phyloP scores from a whole-genome alignment of 2,329 filamentous ascomycete species.

The Parastagonospora avenae region DNA sequence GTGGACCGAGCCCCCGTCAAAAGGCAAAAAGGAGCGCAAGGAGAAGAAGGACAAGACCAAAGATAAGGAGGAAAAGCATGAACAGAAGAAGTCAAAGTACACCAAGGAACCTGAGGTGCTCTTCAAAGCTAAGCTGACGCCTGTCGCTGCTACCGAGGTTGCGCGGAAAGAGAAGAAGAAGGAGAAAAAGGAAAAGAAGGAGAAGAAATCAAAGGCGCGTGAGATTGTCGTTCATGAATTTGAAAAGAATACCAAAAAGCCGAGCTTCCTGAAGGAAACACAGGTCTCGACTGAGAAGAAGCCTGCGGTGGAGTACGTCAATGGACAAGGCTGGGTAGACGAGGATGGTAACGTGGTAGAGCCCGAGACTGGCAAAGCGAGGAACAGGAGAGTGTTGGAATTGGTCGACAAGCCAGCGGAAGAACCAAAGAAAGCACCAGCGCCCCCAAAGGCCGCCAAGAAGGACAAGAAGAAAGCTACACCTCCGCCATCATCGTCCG shows the following conservation, averaged over 20 bases:
- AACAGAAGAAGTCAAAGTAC: conserved; percentile 73
- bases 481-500: conserved; percentile 31
- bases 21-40: conserved; percentile 54
- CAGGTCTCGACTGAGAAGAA: conserved; percentile 52
- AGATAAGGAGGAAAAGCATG: conserved; percentile 62
- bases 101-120: conserved; percentile 80
- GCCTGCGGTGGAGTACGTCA: conserved; percentile 69
- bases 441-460: conserved; percentile 19
- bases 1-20: conserved; percentile 73
- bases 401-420: conserved; percentile 35
- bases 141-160: conserved; percentile 43
- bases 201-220: conserved; percentile 55
- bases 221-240: conserved; percentile 86
- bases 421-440: conserved; percentile 21
- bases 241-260: conserved; percentile 79
- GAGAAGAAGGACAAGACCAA: conserved; percentile 57
- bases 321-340: conserved; percentile 89
- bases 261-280: conserved; percentile 74
- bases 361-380: conserved; percentile 48
- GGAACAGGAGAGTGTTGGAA: conserved; percentile 39
- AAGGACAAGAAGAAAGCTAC: conserved; percentile 28
- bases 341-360: conserved; percentile 78
- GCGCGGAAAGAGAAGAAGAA: conserved; percentile 50
- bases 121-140: conserved; percentile 79
- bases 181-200: conserved; percentile 64